A percentile compares a stretch with the other conserved stretches of the same genome.
These are phyloP conservation scores for Stenocarpella maydis DNA, from an alignment of 2,329 filamentous ascomycete species.

Conservation along the genomic window DNA sequence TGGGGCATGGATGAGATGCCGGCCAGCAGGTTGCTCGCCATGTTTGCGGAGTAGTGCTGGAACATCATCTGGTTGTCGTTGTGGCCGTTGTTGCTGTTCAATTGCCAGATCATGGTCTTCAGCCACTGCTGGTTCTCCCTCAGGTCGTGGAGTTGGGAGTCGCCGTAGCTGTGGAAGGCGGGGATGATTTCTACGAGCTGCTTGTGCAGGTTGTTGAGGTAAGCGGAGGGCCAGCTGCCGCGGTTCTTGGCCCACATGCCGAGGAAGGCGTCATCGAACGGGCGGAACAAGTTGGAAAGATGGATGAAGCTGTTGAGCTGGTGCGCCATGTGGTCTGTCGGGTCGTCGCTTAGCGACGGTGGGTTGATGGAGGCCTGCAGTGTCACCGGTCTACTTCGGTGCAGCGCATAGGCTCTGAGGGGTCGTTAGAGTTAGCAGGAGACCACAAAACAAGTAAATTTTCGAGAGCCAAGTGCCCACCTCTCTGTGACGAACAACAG, in stretches of 20 bases:
- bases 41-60: constrained; percentile 69
- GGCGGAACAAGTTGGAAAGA: constrained; percentile 69
- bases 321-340: constrained; percentile 60
- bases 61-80: constrained; percentile 62
- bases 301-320: constrained; percentile 65
- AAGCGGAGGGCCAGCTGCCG: constrained; percentile 63
- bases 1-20: constrained; percentile 77
- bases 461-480: constrained; percentile 49
- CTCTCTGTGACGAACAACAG: constrained; percentile 76
- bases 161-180: constrained; percentile 58
- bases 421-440: constrained; percentile 36
- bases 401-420: constrained; percentile 72
- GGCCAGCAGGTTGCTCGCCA: constrained; percentile 69
- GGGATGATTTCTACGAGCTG: constrained; percentile 66
- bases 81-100: constrained; percentile 60
- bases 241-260: constrained; percentile 73
- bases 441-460: not conserved
- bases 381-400: constrained; percentile 73
- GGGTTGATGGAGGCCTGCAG: constrained; percentile 73
- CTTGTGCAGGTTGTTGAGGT: constrained; percentile 67
- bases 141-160: constrained; percentile 63
- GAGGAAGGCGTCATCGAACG: constrained; percentile 72
- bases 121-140: constrained; percentile 71
- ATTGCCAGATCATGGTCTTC: constrained; percentile 69
- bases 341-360: constrained; percentile 69